Conservation (phyloP, 305 asterid species). For the Solanum hybrid region DNA sequence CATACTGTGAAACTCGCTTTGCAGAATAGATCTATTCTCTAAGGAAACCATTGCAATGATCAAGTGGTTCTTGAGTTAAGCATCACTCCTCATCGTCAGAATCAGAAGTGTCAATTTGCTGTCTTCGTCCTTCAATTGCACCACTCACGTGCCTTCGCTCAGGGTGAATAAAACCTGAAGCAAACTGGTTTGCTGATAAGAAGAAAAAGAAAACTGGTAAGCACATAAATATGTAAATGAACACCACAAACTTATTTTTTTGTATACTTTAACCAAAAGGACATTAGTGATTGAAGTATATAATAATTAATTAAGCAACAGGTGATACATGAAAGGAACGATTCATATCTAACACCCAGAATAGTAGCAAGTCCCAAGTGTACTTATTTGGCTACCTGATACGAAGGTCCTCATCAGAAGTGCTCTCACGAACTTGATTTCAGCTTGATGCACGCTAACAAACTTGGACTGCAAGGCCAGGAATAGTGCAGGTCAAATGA, state of each 20-base stretch:
- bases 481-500: not conserved
- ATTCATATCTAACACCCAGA: not conserved
- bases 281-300: not conserved
- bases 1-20: not conserved
- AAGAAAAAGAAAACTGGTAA: not conserved
- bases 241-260: not conserved
- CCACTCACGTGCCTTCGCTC: not conserved
- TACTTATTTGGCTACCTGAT: slow-evolving; percentile 3
- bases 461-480: slow-evolving; percentile 42
- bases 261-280: not conserved
- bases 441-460: slow-evolving; percentile 41
- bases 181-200: slow-evolving; percentile 7
- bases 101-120: slow-evolving; percentile 5
- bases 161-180: not conserved
- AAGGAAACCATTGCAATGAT: not conserved
- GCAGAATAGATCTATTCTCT: not conserved
- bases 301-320: not conserved
- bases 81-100: slow-evolving; percentile 4
- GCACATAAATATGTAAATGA: not conserved
- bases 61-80: not conserved
- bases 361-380: not conserved
- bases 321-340: not conserved
- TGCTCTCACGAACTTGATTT: slow-evolving; percentile 27
- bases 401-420: slow-evolving; percentile 8
- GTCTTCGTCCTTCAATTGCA: slow-evolving; percentile 5